Conservation (phyloP, 2,329 filamentous ascomycete genomes). For the Pleomassaria siparia region DNA sequence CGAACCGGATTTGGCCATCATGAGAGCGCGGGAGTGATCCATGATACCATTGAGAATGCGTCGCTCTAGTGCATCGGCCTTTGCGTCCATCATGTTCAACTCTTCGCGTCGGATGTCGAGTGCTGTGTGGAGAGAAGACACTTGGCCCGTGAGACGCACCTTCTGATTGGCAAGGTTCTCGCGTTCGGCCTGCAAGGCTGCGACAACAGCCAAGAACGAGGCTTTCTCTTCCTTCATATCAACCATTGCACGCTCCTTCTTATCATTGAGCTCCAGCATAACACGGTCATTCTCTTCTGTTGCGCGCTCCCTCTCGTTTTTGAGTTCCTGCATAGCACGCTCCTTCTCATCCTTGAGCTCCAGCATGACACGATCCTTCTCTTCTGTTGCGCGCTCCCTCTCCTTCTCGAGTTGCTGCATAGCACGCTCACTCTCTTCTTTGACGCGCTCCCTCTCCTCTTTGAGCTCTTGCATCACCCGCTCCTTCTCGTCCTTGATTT, state of each 20-base stretch:
- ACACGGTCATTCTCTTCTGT: conserved; percentile 39
- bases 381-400: conserved; percentile 38
- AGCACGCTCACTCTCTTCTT: conserved; percentile 38
- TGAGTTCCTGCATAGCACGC: conserved; percentile 32
- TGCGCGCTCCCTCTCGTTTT: conserved; percentile 37
- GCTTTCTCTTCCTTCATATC: conserved; percentile 48
- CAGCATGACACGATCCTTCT: conserved; percentile 42
- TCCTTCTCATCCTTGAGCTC: conserved; percentile 45
- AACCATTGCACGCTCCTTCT: conserved; percentile 41
- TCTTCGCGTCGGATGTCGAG: conserved; percentile 87
- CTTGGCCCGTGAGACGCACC: conserved; percentile 76
- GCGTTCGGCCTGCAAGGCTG: conserved; percentile 65
- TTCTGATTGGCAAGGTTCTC: conserved; percentile 78
- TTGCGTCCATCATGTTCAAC: conserved; percentile 83
- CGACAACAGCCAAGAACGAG: conserved; percentile 54
- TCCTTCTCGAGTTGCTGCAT: conserved; percentile 42
- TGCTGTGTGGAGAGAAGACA: conserved; percentile 88
- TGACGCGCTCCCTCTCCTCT: conserved; percentile 38
- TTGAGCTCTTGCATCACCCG: conserved; percentile 32
- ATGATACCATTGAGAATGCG: conserved; percentile 94
- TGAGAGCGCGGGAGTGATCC: conserved; percentile 88
- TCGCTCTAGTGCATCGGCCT: conserved; percentile 85
- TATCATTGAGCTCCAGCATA: conserved; percentile 37
- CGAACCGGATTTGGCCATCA: conserved; percentile 66
- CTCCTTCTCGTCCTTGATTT: conserved; percentile 45